Conservation (phyloP, 2,329 filamentous ascomycete species). For the Beauveria caledonica region DNA sequence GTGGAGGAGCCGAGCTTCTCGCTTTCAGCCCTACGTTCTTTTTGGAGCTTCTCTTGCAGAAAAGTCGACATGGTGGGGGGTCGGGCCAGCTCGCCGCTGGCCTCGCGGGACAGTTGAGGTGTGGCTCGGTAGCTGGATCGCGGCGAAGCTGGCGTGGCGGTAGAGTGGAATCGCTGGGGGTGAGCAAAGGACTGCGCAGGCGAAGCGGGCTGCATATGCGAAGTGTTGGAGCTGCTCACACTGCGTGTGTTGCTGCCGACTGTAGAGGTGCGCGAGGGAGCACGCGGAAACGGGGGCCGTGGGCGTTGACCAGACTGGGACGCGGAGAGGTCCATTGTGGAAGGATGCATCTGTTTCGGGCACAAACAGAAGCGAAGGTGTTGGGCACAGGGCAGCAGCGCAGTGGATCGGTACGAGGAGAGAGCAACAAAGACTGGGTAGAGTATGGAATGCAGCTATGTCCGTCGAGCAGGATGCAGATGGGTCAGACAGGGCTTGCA, state of each 20-base stretch:
- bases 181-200: constrained; percentile 28
- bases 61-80: constrained; percentile 40
- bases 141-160: constrained; percentile 26
- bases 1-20: constrained; percentile 29
- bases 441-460: not conserved
- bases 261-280: constrained; percentile 38
- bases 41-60: constrained; percentile 47
- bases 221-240: constrained; percentile 31
- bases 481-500: constrained; percentile 4
- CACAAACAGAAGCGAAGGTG: not conserved
- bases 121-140: constrained; percentile 32
- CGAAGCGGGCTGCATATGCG: constrained; percentile 27
- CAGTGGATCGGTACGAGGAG: not conserved
- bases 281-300: constrained; percentile 30
- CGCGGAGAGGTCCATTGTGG: constrained; percentile 24
- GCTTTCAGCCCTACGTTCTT: constrained; percentile 40
- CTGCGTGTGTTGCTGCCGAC: constrained; percentile 36
- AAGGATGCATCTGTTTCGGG: not conserved
- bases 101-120: constrained; percentile 34
- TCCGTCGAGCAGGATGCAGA: not conserved
- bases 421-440: not conserved
- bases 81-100: constrained; percentile 32
- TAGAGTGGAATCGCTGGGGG: constrained; percentile 34
- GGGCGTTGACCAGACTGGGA: constrained; percentile 20
- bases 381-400: not conserved